These are phyloP conservation scores for Aspergillus fumigatus DNA, from an alignment of 2,329 filamentous ascomycete species.

Conservation along the genomic window DNA sequence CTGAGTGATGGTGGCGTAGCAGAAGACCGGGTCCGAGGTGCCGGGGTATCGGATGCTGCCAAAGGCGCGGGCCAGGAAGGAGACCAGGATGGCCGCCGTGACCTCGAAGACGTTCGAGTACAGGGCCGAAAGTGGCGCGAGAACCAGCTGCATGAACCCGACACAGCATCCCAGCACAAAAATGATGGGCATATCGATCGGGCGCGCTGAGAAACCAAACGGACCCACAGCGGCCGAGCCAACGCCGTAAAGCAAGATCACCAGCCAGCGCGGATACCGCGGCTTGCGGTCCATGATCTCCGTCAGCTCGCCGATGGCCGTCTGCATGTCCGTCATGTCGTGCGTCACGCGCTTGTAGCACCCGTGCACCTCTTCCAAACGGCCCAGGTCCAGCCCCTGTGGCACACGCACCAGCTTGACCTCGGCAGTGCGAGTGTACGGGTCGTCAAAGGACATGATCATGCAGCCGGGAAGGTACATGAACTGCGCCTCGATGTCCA, in stretches of 20 bases:
- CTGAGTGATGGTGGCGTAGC: constrained; percentile 50
- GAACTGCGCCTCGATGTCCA: constrained; percentile 83
- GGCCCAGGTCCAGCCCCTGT: constrained; percentile 39
- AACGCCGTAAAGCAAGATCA: constrained; percentile 65
- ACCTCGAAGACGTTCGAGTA: constrained; percentile 36
- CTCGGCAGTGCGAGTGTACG: constrained; percentile 40
- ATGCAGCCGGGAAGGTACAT: constrained; percentile 65
- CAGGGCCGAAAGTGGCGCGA: constrained; percentile 69
- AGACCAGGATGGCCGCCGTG: constrained; percentile 58
- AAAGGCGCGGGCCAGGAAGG: constrained; percentile 62
- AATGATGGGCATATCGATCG: constrained; percentile 46
- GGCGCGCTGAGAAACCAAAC: constrained; percentile 70
- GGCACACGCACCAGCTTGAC: constrained; percentile 40
- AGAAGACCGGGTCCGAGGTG: constrained; percentile 47
- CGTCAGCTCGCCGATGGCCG: constrained; percentile 36
- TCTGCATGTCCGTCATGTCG: constrained; percentile 37
- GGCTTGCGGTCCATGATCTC: constrained; percentile 53
- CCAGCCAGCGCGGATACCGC: constrained; percentile 49
- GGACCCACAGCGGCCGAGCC: constrained; percentile 71
- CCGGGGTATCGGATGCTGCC: constrained; percentile 53
- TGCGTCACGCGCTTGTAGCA: constrained; percentile 44
- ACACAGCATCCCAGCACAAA: constrained; percentile 71
- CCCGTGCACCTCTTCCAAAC: constrained; percentile 38
- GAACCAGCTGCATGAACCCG: constrained; percentile 66
- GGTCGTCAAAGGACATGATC: constrained; percentile 58